Percentiles rank a stretch among this genome's conserved stretches.
phyloP scores from a whole-genome alignment of 1,139 yeast species.

The Saccharomyces hybrid region DNA sequence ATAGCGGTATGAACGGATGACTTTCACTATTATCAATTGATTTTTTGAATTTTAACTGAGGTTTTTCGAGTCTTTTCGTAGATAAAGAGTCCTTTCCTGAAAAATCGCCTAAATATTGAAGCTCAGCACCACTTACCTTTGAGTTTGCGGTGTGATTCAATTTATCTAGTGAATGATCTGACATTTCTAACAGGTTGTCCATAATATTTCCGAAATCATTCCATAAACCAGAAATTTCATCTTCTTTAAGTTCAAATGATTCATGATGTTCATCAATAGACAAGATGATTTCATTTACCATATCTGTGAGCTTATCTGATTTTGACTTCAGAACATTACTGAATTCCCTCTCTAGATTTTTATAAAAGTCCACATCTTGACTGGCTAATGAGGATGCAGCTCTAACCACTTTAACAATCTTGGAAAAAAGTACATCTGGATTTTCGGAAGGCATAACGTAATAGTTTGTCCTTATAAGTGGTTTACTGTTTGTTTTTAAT shows the following conservation, averaged over 20 bases:
- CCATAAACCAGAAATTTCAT: constrained; percentile 50
- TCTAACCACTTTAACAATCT: constrained; percentile 51
- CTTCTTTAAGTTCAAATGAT: constrained; percentile 36
- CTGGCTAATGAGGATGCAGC: constrained; percentile 67
- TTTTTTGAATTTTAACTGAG: constrained; percentile 56
- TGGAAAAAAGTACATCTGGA: constrained; percentile 27
- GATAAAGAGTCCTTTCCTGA: constrained; percentile 18
- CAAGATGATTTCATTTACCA: constrained; percentile 48
- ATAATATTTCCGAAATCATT: constrained; percentile 51
- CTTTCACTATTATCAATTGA: constrained; percentile 62
- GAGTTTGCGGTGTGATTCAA: constrained; percentile 12
- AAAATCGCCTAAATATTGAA: constrained; percentile 47
- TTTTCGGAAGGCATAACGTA: constrained; percentile 5
- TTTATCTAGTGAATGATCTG: constrained; percentile 58
- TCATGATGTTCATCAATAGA: constrained; percentile 36
- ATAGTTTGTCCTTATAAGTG: not conserved
- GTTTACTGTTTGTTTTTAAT: not conserved
- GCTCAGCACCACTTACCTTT: constrained; percentile 13
- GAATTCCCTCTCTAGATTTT: constrained; percentile 53
- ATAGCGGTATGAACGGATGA: constrained; percentile 69
- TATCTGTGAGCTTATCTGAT: constrained; percentile 40
- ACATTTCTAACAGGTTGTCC: constrained; percentile 67
- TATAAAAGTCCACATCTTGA: constrained; percentile 72
- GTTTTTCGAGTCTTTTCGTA: constrained; percentile 46
- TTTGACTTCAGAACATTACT: constrained; percentile 39